Base-by-base conservation (phyloP, 345 rosid genomes). In the Sonneratia alba region DNA sequence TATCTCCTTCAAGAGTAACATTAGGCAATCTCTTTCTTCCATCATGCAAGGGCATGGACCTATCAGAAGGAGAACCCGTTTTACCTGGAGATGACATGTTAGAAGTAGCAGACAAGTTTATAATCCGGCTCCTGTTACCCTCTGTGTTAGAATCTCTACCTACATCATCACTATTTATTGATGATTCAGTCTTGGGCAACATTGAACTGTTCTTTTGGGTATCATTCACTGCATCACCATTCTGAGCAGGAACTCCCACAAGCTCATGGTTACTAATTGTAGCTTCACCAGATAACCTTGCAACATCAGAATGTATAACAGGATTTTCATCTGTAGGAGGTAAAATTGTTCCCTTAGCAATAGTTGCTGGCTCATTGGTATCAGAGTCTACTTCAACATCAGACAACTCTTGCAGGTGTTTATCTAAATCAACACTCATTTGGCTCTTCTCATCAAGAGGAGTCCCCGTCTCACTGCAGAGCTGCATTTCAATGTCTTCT, bases 1-100 rank as follows among this genome's bases (percentile, higher is more conserved):
- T 85, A 56, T 81, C 85, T 42, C 79, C 82, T 66, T 84, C 91
- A 71, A 81, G 76, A 34, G 87, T 75, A 69, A 81, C 76, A 83
- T 89, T 87, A 76, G 86, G 84, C 69, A 85, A 73, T 75, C 89
- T 83, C 9, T 84, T 92, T 79, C 90, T 82, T 63, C 78, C 91
- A 75, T 68, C 73, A 71, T 55, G 82, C 14, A 81, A 70, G 37
- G 79, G 83, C 72, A 77, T 68, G 72, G 85, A 79, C 81, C 80
- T 82, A 72, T 78, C 85, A 14, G 90, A 70, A 77, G 83, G 74
- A 72, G 81, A 73, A 72, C 82, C 77, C 68, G 82, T 74, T 81
- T 80, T 83, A 36, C 76, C 74, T 67, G 87, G 85, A 74, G 86
- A 82, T 71, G 87, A 79, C 38, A 42, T 34, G 65, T 79, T 82